Base-by-base conservation (phyloP, 352 stramenopile genomes). In the Globisporangium lucens region DNA sequence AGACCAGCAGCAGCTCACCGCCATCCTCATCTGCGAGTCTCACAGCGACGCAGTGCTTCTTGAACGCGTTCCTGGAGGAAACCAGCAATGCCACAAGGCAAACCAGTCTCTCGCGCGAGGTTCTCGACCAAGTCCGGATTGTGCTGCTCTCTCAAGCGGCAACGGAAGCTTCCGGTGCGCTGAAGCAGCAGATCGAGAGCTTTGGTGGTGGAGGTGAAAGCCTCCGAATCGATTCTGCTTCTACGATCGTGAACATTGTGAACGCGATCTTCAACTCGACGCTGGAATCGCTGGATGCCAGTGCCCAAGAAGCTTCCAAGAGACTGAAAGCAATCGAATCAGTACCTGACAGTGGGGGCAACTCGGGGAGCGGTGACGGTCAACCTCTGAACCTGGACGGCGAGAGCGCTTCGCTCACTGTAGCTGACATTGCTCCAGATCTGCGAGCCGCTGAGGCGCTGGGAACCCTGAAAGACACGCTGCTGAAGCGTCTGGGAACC, bases 191-290 rank as follows among this genome's bases (percentile, higher is more conserved):
- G 24, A 6, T 46, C 4, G 51, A 55, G 4, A 51, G 20, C 41
- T 9, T 6, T n/a, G 43, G 3, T 12, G 33, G 9, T 30, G 10
- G 56, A 2, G 20, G n/a, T 10, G 20, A n/a, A 20, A 3, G 24
- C 13, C 38, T 20, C 38, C 56, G 8, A 30, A 9, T 30, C 2
- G 33, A 29, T 7, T 12, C 47, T 29, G n/a, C 47, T 27, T 24
- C 56, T n/a, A 22, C 5, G 30, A 8, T 22, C n/a, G 33, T 47
- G 56, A 24, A 47, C n/a, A 61, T 47, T 43, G 56, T 61, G 15
- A 30, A 61, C 20, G 9, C 30, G 20, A 61, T 61, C 56, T 61
- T 61, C 33, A 61, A 47, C 30, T 61, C 56, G 30, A 47, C 56
- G 30, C 30, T 20, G 20, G 27, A 27, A 61, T 47, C 41, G 33